These are phyloP conservation scores for Venturia aucupariae DNA, from an alignment of 2,329 filamentous ascomycete genomes.

Conservation along the genomic window DNA sequence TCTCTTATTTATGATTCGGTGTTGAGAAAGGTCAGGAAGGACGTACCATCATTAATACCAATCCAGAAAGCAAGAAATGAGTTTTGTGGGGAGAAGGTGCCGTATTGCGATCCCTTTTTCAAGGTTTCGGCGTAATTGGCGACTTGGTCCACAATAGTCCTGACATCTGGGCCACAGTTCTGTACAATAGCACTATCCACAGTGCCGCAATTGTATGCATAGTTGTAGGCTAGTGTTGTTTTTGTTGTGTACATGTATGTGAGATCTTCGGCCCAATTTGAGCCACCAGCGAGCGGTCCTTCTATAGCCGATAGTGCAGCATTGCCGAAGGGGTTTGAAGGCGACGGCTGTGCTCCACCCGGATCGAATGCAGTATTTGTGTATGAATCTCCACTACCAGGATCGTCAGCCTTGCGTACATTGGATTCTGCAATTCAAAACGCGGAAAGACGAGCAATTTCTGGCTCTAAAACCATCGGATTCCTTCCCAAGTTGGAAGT, in stretches of 20 bases:
- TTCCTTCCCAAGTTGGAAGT: background rate
- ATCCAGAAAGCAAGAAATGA: background rate
- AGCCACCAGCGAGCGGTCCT: background rate
- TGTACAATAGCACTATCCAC: background rate
- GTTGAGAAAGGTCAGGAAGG: too few species aligned
- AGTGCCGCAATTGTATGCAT: constrained; percentile 1
- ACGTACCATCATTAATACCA: background rate
- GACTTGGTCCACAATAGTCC: background rate
- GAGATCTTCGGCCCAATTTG: background rate
- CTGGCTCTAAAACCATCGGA: too few species aligned
- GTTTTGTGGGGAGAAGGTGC: background rate
- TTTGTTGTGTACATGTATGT: background rate
- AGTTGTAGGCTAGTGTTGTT: background rate
- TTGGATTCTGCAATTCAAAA: too few species aligned
- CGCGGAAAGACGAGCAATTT: too few species aligned
- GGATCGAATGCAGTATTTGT: constrained; percentile 7
- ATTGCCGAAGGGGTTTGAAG: background rate
- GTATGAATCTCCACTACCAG: background rate
- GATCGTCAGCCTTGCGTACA: background rate
- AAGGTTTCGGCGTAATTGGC: background rate
- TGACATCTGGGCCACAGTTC: background rate
- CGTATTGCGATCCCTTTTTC: background rate
- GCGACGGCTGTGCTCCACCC: background rate
- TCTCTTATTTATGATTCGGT: background rate
- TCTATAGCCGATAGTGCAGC: background rate